Conservation (phyloP, 2,329 filamentous ascomycete species). For the Ophiosphaerella herpotricha region DNA sequence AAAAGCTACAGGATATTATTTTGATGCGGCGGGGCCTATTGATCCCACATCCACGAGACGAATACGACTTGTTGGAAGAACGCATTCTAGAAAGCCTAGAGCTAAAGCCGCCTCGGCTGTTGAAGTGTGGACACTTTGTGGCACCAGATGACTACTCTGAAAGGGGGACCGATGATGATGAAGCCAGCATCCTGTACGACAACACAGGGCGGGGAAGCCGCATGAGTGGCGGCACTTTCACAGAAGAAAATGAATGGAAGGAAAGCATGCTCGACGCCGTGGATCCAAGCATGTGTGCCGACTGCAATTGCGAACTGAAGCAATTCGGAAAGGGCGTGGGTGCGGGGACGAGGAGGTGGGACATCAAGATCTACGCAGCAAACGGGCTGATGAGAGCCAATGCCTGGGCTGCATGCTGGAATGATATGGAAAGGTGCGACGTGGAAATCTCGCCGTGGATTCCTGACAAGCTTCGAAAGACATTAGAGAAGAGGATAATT, state of each 20-base stretch:
- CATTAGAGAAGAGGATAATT: constrained; percentile 59
- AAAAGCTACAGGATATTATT: constrained; percentile 73
- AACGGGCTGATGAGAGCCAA: constrained; percentile 92
- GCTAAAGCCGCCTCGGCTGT: constrained; percentile 69
- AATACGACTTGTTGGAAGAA: constrained; percentile 81
- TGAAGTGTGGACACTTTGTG: constrained; percentile 78
- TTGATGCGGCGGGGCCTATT: constrained; percentile 71
- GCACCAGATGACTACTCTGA: constrained; percentile 43
- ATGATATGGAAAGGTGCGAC: constrained; percentile 98
- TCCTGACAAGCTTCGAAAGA: constrained; percentile 61
- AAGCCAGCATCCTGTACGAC: constrained; percentile 40
- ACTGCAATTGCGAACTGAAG: constrained; percentile 52
- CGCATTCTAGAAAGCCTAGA: constrained; percentile 75
- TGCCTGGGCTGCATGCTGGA: constrained; percentile 93
- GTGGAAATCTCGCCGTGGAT: constrained; percentile 84
- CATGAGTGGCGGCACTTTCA: constrained; percentile 43
- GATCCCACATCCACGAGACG: constrained; percentile 76
- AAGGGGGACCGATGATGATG: constrained; percentile 42
- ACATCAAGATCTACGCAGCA: constrained; percentile 88
- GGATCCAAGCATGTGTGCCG: constrained; percentile 52
- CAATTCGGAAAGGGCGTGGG: constrained; percentile 42
- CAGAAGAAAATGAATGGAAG: constrained; percentile 33
- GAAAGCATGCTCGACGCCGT: constrained; percentile 17
- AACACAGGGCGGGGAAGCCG: constrained; percentile 41
- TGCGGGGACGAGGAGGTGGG: constrained; percentile 63